These are phyloP conservation scores for Blakeslea trispora DNA, from an alignment of 371 early-diverging fungal genomes.

Conservation along the genomic window DNA sequence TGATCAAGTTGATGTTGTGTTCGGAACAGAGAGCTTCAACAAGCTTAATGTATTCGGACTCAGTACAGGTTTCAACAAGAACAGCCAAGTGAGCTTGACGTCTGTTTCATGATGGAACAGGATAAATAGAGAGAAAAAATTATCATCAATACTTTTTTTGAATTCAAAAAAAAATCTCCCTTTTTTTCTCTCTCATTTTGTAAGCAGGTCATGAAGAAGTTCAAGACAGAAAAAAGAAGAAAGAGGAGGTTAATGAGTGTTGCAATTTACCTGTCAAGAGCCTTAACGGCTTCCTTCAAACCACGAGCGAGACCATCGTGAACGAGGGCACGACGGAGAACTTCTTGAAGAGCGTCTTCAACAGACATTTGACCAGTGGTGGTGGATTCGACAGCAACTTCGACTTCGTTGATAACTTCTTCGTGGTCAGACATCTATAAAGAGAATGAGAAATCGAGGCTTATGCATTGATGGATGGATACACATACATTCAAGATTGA, in stretches of 20 bases:
- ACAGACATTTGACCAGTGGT: conserved; percentile 84
- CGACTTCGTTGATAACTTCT: conserved; percentile 73
- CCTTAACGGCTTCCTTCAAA: conserved; percentile 96
- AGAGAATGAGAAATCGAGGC: too few species aligned
- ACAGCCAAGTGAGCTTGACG: conserved; percentile 93
- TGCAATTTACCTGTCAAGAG: conserved; percentile 94
- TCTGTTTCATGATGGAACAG: conserved; percentile 5
- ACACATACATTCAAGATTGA: too few species aligned
- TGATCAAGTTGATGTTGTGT: conserved; percentile 98
- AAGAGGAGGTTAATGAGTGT: too few species aligned
- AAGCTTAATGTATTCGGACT: conserved; percentile 93
- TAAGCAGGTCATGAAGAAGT: too few species aligned
- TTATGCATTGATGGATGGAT: too few species aligned
- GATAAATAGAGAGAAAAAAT: too few species aligned
- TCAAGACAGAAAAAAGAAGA: too few species aligned
- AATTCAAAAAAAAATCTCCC: too few species aligned
- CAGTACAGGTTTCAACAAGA: conserved; percentile 94
- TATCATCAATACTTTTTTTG: too few species aligned
- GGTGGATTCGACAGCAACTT: conserved; percentile 79
- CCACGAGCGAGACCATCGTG: conserved; percentile 98
- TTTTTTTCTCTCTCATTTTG: too few species aligned
- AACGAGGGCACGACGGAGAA: conserved; percentile 92
- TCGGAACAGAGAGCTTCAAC: conserved; percentile 98
- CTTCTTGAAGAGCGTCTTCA: conserved; percentile 97
- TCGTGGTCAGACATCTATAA: conserved; percentile 68